These are phyloP conservation scores for Calonectria multiphialidica DNA, from an alignment of 2,329 filamentous ascomycete species.

Conservation along the genomic window DNA sequence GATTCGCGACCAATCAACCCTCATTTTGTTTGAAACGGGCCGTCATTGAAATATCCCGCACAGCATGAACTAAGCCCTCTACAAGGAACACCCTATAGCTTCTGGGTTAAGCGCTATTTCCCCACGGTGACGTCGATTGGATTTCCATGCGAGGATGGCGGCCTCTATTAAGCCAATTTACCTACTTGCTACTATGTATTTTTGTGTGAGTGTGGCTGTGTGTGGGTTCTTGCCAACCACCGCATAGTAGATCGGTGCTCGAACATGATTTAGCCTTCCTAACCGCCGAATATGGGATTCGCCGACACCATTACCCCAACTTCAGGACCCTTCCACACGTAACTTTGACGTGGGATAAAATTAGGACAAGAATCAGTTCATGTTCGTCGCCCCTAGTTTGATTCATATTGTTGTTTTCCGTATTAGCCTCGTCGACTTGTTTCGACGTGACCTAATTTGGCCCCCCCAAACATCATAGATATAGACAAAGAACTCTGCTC, in stretches of 20 bases:
- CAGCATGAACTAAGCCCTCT: conserved; percentile 14
- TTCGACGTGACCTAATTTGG: neutral
- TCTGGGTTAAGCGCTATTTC: neutral
- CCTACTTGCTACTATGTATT: neutral
- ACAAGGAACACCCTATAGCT: conserved; percentile 21
- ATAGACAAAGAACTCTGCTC: conserved; percentile 31
- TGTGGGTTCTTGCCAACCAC: neutral
- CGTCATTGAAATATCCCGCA: conserved; percentile 16
- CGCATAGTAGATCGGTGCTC: neutral
- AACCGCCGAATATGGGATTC: neutral
- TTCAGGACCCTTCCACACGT: neutral
- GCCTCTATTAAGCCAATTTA: conserved; percentile 1
- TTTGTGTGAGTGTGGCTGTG: neutral
- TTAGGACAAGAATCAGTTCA: neutral
- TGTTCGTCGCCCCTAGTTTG: neutral
- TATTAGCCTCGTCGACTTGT: neutral
- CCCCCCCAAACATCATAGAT: neutral
- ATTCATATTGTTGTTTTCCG: neutral
- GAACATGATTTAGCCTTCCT: neutral
- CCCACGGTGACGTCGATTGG: conserved; percentile 8
- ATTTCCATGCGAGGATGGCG: neutral
- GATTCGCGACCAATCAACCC: conserved; percentile 9
- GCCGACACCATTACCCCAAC: neutral
- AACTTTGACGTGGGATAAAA: neutral
- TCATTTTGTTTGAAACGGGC: conserved; percentile 26